These are phyloP conservation scores for Choanephora cucurbitarum DNA, from an alignment of 371 early-diverging fungal species.

Conservation along the genomic window DNA sequence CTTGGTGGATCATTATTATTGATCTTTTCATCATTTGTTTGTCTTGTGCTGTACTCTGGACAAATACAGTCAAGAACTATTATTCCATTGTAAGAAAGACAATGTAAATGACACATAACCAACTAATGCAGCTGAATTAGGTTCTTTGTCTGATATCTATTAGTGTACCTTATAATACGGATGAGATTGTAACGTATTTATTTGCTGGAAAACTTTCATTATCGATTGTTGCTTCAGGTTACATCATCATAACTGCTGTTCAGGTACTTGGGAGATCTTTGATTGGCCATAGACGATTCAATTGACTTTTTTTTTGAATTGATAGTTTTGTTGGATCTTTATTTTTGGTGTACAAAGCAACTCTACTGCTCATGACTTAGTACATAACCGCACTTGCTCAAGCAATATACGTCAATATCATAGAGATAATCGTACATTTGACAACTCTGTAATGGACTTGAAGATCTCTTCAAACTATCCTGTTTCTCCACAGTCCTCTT, in stretches of 20 bases:
- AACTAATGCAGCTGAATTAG: no score
- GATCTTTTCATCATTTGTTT: conserved; percentile 27
- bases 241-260: conserved; percentile 22
- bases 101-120: no score
- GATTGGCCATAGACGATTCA: no score
- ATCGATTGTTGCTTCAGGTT: conserved; percentile 30
- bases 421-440: conserved; percentile 9
- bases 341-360: conserved; percentile 37
- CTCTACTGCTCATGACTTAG: conserved; percentile 11
- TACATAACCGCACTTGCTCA: conserved; percentile 8
- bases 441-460: conserved; percentile 5
- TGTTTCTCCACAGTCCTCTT: conserved; percentile 8
- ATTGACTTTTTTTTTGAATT: neutral
- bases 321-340: conserved; percentile 40
- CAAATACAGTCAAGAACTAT: conserved; percentile 21
- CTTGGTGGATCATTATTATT: conserved; percentile 43
- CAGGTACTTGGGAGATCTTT: no score
- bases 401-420: conserved; percentile 10
- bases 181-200: conserved; percentile 31
- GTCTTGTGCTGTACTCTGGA: conserved; percentile 29
- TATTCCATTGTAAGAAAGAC: conserved; percentile 28
- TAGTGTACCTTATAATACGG: conserved; percentile 35
- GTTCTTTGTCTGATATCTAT: conserved; percentile 34
- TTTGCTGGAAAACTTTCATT: conserved; percentile 17
- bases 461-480: conserved; percentile 8